phyloP scores from a whole-genome alignment of 2,329 filamentous ascomycete genomes.

The Cordyceps tenuipes region DNA sequence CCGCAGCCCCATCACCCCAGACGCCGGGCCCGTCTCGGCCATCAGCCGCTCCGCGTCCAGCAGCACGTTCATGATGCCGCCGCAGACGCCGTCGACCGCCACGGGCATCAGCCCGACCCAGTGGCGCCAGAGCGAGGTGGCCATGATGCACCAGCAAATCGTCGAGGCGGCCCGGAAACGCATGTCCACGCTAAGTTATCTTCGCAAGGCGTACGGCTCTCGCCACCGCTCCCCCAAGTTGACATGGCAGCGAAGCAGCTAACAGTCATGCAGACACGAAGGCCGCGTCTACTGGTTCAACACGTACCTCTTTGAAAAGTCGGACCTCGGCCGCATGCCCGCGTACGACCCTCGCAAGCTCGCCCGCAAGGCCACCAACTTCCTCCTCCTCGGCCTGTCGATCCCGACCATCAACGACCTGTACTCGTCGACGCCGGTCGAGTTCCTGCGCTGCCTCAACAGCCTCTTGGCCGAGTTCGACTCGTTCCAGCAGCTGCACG shows the following conservation, averaged over 20 bases:
- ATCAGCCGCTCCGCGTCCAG: slow-evolving; percentile 32
- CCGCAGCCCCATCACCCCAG: slow-evolving; percentile 21
- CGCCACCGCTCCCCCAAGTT: neutral
- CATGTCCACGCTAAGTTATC: slow-evolving; percentile 87
- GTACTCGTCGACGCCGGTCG: slow-evolving; percentile 66
- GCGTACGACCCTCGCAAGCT: slow-evolving; percentile 81
- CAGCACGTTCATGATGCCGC: slow-evolving; percentile 23
- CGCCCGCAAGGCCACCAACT: slow-evolving; percentile 84
- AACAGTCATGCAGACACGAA: slow-evolving; percentile 59
- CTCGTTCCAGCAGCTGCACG: slow-evolving; percentile 80
- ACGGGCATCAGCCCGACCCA: slow-evolving; percentile 14
- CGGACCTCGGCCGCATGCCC: slow-evolving; percentile 71
- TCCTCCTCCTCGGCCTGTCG: slow-evolving; percentile 84
- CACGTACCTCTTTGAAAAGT: slow-evolving; percentile 81
- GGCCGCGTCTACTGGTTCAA: slow-evolving; percentile 98
- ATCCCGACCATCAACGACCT: slow-evolving; percentile 85
- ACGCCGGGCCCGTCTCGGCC: slow-evolving; percentile 34
- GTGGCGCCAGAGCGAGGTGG: slow-evolving; percentile 38
- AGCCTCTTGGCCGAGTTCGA: slow-evolving; percentile 86
- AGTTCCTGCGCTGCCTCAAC: slow-evolving; percentile 83
- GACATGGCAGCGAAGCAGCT: neutral
- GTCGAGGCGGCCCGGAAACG: slow-evolving; percentile 84
- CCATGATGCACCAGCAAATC: slow-evolving; percentile 53
- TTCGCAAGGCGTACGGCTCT: slow-evolving; percentile 73
- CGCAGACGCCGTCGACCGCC: slow-evolving; percentile 16